Evolutionary conservation across 176 grass and related monocot species (phyloP).

Genomic region (Oryza coarctata): DNA sequence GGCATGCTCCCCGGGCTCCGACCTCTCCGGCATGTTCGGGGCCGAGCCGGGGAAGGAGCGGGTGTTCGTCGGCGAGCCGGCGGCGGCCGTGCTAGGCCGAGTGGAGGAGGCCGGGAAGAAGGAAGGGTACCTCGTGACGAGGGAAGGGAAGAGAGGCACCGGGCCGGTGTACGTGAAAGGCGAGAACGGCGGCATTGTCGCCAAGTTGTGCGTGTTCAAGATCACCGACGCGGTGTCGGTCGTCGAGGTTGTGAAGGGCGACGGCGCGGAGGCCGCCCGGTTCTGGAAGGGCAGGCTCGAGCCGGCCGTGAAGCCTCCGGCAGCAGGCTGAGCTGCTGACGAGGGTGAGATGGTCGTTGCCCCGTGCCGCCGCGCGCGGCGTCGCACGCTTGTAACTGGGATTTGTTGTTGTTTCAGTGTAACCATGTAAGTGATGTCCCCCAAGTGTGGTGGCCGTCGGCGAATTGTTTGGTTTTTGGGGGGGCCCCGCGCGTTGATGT

Average conservation of each 20-base stretch:
- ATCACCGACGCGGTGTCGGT: conserved; percentile 49
- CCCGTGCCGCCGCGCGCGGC: too few species aligned
- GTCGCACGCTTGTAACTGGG: background rate
- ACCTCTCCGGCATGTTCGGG: conserved; percentile 62
- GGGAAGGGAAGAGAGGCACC: conserved; percentile 32
- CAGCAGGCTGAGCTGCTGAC: background rate
- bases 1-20: conserved; percentile 57
- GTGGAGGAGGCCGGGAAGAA: conserved; percentile 29
- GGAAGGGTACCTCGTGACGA: conserved; percentile 31
- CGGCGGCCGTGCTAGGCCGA: conserved; percentile 30
- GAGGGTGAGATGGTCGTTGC: conserved; percentile 11
- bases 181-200: conserved; percentile 50
- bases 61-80: conserved; percentile 44
- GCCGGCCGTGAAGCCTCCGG: conserved; percentile 45
- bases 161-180: conserved; percentile 39
- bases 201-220: conserved; percentile 43
- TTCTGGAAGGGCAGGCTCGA: conserved; percentile 66
- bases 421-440: too few species aligned
- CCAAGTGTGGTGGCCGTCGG: background rate
- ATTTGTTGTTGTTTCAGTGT: background rate
- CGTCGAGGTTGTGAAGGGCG: conserved; percentile 60
- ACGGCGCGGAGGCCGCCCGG: conserved; percentile 20
- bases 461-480: background rate
- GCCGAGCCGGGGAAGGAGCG: conserved; percentile 41
- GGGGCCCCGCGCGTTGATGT: too few species aligned